Base-by-base conservation (phyloP, 345 rosid species). In the Lepidium didymum region DNA sequence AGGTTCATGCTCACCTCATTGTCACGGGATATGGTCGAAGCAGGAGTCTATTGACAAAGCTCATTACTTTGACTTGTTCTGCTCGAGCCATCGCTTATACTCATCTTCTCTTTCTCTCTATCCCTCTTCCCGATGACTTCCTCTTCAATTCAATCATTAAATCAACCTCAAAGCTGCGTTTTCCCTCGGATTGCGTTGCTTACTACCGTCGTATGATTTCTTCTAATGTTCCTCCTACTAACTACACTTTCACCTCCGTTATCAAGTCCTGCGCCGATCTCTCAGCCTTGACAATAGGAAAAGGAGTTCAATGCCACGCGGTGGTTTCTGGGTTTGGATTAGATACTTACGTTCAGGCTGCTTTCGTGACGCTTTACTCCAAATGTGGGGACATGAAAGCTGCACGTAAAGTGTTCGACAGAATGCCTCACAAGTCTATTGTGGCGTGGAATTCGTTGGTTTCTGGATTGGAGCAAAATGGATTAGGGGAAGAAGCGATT, bases 381-480 rank as follows among this genome's bases (percentile, higher is more conserved):
- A 93, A 88, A 59, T 80, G 73, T 15, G 79, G 85, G 1, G 63
- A 79, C 42, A 31, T 83, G 63, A 10, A 45, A 31, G 55, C 50
- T 23, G 96, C 98, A 10, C 83, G 89, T 38, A 69, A 67, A 52
- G 79, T 88, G 84, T 92, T 92, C 64, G 96, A 86, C 54, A 79
- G 45, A 82, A 81, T 88, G 85, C 81, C 79, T 15, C 89, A 69
- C 0, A 83, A 69, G 74, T 80, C 83, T 7, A 19, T 86, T 16
- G 96, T 92, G 27, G 86, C 95, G 1, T 92, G 96, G 96, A 92
- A 92, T 67, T 83, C 95, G 15, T 82, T 89, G 65, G 74, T 92
- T 72, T 92, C 92, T 0, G 89, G 92, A 11, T 87, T 86, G 21
- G 98, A 89, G 76, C 98, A 87, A 67, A 85, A 86, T 40, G 98